Conservation (phyloP, 192 early-diverging fungal genomes). For the Funneliformis geosporum region DNA sequence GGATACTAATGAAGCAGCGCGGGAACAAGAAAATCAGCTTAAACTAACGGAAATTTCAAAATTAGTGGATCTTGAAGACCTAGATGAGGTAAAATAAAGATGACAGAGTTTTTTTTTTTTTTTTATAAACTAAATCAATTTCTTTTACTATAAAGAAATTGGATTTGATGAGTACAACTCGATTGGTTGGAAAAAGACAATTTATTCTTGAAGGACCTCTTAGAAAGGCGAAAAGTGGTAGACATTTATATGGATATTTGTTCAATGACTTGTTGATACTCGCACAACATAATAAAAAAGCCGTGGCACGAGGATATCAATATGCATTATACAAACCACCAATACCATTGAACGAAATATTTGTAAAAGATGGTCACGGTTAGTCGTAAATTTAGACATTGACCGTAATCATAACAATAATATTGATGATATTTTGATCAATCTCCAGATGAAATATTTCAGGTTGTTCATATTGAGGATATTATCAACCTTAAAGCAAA, state of each 20-base stretch:
- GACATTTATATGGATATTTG: slow-evolving; percentile 70
- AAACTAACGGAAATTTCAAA: slow-evolving; percentile 59
- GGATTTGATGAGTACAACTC: slow-evolving; percentile 58
- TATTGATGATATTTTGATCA: not conserved
- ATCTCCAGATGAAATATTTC: slow-evolving; percentile 22
- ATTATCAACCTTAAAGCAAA: slow-evolving; percentile 18
- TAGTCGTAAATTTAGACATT: not conserved
- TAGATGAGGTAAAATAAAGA: slow-evolving; percentile 42
- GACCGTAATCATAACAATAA: not conserved
- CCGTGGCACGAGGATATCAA: slow-evolving; percentile 12
- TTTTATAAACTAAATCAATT: not conserved
- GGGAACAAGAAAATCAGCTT: slow-evolving; percentile 55
- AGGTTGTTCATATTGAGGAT: slow-evolving; percentile 11
- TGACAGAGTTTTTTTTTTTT: not conserved
- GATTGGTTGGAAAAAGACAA: slow-evolving; percentile 55
- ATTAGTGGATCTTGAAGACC: slow-evolving; percentile 60
- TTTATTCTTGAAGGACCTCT: slow-evolving; percentile 73
- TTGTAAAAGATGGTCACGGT: slow-evolving; percentile 23
- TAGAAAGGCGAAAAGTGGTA: slow-evolving; percentile 74
- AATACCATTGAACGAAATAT: slow-evolving; percentile 29
- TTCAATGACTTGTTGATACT: slow-evolving; percentile 78
- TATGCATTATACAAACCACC: slow-evolving; percentile 24
- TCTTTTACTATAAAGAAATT: slow-evolving; percentile 44
- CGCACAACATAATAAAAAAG: not conserved
- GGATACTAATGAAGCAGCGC: slow-evolving; percentile 85